A percentile compares a stretch with the other conserved stretches of the same genome.
phyloP scores from a whole-genome alignment of 768 basidiomycete species.

The Tricholoma saponaceum region DNA sequence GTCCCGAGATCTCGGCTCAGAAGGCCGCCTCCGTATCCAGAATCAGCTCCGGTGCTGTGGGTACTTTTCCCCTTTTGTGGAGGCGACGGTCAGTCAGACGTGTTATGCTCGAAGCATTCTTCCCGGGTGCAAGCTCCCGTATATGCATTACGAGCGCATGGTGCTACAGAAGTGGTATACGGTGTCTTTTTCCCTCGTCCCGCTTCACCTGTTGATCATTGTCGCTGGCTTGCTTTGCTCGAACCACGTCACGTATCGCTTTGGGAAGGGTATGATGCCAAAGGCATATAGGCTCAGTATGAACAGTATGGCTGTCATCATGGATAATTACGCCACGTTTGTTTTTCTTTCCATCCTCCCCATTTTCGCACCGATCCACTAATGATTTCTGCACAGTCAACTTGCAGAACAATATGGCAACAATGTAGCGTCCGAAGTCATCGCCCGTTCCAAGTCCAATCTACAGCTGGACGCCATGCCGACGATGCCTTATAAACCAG shows the following conservation, averaged over 20 bases:
- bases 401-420: conserved; percentile 66
- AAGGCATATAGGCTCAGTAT: conserved; percentile 72
- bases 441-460: conserved; percentile 54
- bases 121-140: no score
- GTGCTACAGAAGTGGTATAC: no score
- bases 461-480: conserved; percentile 33
- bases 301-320: conserved; percentile 71
- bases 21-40: no score
- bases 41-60: no score
- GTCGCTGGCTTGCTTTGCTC: conserved; percentile 57
- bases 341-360: conserved; percentile 13
- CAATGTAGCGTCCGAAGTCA: conserved; percentile 55
- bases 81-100: no score
- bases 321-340: conserved; percentile 79
- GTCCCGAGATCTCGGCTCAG: no score
- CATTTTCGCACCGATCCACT: no score
- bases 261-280: conserved; percentile 88
- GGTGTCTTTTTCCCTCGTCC: no score
- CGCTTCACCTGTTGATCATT: no score
- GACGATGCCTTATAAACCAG: conserved; percentile 19
- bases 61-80: no score
- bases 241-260: conserved; percentile 82
- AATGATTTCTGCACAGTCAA: conserved; percentile 34
- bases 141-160: no score
- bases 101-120: no score